phyloP scores from a whole-genome alignment of 306 rosid species.

The Acacia acuminata region DNA sequence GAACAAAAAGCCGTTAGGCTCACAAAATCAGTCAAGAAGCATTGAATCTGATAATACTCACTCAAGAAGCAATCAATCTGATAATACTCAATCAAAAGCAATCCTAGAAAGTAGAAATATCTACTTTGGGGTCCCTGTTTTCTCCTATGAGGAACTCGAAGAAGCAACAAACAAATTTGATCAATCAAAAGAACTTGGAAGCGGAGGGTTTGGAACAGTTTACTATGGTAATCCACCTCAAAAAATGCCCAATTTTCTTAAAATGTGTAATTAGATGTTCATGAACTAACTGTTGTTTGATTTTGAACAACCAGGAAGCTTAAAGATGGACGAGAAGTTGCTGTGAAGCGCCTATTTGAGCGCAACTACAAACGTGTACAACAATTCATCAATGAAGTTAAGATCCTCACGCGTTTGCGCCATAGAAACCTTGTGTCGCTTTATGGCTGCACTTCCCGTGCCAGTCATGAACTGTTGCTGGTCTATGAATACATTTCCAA shows the following conservation, averaged over 20 bases:
- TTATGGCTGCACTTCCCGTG: conserved; percentile 73
- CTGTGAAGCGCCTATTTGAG: conserved; percentile 65
- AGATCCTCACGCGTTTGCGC: conserved; percentile 61
- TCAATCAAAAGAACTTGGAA: conserved; percentile 52
- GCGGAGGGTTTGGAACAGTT: conserved; percentile 46
- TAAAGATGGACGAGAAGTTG: conserved; percentile 82
- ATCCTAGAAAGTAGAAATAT: conserved; percentile 22
- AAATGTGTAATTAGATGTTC: background rate
- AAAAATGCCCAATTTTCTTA: background rate
- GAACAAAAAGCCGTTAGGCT: background rate
- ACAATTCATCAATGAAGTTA: conserved; percentile 66
- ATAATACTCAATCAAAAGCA: background rate
- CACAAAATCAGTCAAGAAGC: conserved; percentile 16
- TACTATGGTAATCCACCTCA: conserved; percentile 28
- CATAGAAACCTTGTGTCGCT: conserved; percentile 69
- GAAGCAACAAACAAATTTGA: conserved; percentile 61
- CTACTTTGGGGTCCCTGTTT: conserved; percentile 34
- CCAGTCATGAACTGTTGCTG: conserved; percentile 60
- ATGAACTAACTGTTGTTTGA: background rate
- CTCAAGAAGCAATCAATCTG: background rate
- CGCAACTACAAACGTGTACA: conserved; percentile 56
- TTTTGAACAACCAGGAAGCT: conserved; percentile 51
- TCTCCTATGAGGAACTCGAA: conserved; percentile 42
- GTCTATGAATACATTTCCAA: conserved; percentile 78
- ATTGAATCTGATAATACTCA: background rate